Conservation (phyloP, 352 stramenopile species). For the Phytophthora ramorum region DNA sequence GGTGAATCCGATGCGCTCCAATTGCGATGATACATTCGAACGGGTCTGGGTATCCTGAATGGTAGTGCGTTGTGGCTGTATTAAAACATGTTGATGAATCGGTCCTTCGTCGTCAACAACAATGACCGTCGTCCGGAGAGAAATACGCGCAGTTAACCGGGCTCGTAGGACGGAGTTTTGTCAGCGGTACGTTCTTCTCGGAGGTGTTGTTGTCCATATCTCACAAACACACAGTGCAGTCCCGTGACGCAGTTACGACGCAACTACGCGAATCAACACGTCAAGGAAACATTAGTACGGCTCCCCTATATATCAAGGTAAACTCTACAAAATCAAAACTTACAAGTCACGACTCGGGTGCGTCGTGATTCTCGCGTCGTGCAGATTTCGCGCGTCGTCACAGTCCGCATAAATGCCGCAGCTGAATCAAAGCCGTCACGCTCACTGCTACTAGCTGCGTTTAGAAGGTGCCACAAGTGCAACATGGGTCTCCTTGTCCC, state of each 20-base stretch:
- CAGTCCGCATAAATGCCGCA: slow-evolving; percentile 52
- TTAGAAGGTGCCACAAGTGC: slow-evolving; percentile 20
- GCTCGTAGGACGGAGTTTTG: slow-evolving; percentile 54
- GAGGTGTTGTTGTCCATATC: slow-evolving; percentile 58
- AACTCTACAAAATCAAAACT: slow-evolving; percentile 15
- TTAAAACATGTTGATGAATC: no score
- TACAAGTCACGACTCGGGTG: slow-evolving; percentile 65
- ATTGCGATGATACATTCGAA: slow-evolving; percentile 39
- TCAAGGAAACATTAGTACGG: no score
- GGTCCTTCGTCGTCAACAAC: slow-evolving; percentile 57
- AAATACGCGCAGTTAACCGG: slow-evolving; percentile 82
- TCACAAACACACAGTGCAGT: slow-evolving; percentile 77
- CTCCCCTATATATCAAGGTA: no score
- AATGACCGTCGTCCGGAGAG: slow-evolving; percentile 56
- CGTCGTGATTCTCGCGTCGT: slow-evolving; percentile 43
- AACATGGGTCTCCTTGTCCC: slow-evolving; percentile 76
- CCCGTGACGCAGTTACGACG: slow-evolving; percentile 68
- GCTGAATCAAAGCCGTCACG: no score
- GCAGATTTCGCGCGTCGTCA: slow-evolving; percentile 35
- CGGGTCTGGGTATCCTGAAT: background rate
- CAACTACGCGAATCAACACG: slow-evolving; percentile 37
- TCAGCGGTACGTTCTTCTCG: slow-evolving; percentile 39
- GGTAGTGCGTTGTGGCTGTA: slow-evolving; percentile 19
- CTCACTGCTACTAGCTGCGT: no score
- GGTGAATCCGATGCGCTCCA: slow-evolving; percentile 58